Conservation (phyloP, 2,329 filamentous ascomycete genomes). For the Phyllachora maydis region DNA sequence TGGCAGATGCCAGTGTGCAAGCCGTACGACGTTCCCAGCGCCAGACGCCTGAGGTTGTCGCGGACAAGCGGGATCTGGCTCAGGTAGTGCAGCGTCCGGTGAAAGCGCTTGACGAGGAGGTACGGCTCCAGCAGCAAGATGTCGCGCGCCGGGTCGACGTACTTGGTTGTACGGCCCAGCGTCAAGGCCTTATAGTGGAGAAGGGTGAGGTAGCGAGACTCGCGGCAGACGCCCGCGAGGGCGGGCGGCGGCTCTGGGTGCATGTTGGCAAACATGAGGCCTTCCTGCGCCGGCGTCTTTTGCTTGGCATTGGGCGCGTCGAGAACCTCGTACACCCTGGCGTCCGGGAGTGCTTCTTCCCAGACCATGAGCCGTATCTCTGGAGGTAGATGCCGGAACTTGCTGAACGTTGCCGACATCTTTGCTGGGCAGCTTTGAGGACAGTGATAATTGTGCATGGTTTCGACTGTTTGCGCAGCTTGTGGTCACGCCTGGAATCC, state of each 20-base stretch:
- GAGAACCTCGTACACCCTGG: constrained; percentile 23
- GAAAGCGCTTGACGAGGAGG: constrained; percentile 21
- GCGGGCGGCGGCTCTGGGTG: constrained; percentile 21
- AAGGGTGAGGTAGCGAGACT: constrained; percentile 19
- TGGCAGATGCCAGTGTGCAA: constrained; percentile 22
- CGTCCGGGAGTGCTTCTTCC: constrained; percentile 20
- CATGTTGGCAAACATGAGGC: constrained; percentile 23
- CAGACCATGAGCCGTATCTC: constrained; percentile 25
- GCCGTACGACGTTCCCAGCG: constrained; percentile 24
- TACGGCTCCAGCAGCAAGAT: constrained; percentile 25
- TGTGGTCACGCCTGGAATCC: constrained; percentile 1
- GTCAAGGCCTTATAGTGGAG: constrained; percentile 21
- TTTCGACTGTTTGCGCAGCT: constrained; percentile 2
- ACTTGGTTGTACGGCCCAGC: constrained; percentile 22
- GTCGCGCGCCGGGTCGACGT: constrained; percentile 21
- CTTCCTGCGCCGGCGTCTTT: constrained; percentile 16
- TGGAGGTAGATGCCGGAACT: constrained; percentile 15
- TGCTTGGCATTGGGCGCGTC: constrained; percentile 20
- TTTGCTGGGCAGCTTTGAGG: constrained; percentile 3
- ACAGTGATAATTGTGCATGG: constrained; percentile 8
- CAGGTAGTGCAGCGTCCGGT: constrained; percentile 22
- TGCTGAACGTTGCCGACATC: constrained; percentile 7
- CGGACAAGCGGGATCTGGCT: constrained; percentile 21
- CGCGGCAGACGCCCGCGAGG: constrained; percentile 20
- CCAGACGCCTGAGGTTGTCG: constrained; percentile 17